These are phyloP conservation scores for Opeltia flavorubescens DNA, from an alignment of 495 filamentous ascomycete species.

Conservation along the genomic window DNA sequence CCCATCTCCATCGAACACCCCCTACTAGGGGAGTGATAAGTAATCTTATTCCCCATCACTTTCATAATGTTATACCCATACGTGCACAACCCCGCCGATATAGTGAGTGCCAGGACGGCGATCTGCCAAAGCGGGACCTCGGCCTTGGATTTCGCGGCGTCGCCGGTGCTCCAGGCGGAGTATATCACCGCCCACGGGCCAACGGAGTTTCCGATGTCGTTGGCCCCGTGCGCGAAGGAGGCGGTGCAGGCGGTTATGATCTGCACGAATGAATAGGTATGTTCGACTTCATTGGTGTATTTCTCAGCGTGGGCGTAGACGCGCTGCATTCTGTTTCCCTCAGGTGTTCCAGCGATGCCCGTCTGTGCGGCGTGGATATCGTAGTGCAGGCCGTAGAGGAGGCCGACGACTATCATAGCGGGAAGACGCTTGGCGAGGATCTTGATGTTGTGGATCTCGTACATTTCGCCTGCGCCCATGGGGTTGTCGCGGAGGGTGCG, in stretches of 20 bases:
- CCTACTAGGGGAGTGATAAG: conserved; percentile 47
- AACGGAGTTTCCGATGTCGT: conserved; percentile 66
- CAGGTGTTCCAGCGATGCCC: conserved; percentile 40
- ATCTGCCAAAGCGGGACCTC: conserved; percentile 47
- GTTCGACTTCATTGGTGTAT: conserved; percentile 64
- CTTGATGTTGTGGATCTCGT: conserved; percentile 52
- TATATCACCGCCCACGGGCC: conserved; percentile 61
- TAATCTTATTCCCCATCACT: conserved; percentile 56
- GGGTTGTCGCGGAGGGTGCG: conserved; percentile 54
- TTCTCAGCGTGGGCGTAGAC: conserved; percentile 45
- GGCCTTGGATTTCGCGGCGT: conserved; percentile 31
- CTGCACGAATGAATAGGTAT: conserved; percentile 64
- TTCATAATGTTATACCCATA: conserved; percentile 63
- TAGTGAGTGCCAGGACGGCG: conserved; percentile 35
- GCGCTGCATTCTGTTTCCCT: conserved; percentile 37
- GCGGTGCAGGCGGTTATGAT: conserved; percentile 59
- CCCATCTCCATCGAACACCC: conserved; percentile 54
- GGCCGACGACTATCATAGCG: conserved; percentile 37
- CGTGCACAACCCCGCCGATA: conserved; percentile 43
- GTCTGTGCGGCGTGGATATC: conserved; percentile 58
- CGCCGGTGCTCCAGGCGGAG: conserved; percentile 46
- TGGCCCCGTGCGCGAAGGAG: conserved; percentile 68
- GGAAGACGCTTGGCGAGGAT: conserved; percentile 44
- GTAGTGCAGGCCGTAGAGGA: conserved; percentile 55
- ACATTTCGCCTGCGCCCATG: conserved; percentile 50